Percentiles rank a stretch among this genome's conserved stretches.
Conservation (phyloP, 176 grass and related monocot species). For the Juncus inflexus region DNA sequence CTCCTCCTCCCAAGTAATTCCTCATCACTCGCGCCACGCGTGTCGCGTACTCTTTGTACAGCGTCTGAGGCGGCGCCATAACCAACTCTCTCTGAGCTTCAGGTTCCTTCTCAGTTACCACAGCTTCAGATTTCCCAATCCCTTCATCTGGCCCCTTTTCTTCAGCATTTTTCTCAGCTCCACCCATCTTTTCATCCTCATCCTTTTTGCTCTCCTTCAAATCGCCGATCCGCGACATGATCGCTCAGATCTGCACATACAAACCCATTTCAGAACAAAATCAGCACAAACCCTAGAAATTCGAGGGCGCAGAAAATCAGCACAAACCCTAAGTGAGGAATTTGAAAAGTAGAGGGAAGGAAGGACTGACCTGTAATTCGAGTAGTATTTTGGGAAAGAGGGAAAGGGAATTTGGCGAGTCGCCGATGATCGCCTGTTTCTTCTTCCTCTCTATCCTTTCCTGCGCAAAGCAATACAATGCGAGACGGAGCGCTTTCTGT, state of each 20-base stretch:
- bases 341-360: slow-evolving; percentile 11
- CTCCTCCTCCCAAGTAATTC: slow-evolving; percentile 23
- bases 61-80: slow-evolving; percentile 19
- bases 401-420: slow-evolving; percentile 1
- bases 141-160: not conserved
- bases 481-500: too few species aligned
- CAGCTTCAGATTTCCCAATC: not conserved
- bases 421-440: slow-evolving; percentile 29
- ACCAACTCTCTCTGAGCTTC: not conserved
- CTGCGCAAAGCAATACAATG: not conserved
- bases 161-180: not conserved
- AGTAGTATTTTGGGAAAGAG: slow-evolving; percentile 6
- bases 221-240: not conserved
- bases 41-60: slow-evolving; percentile 24
- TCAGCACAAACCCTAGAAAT: slow-evolving; percentile 16
- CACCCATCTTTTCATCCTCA: not conserved
- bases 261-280: not conserved
- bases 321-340: slow-evolving; percentile 1
- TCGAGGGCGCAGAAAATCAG: not conserved
- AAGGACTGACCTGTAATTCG: slow-evolving; percentile 14
- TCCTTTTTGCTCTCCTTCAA: not conserved
- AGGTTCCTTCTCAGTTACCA: not conserved
- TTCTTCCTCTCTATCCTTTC: slow-evolving; percentile 29
- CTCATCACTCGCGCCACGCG: slow-evolving; percentile 41
- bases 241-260: slow-evolving; percentile 11